These are phyloP conservation scores for Cymbidium sinense DNA, from an alignment of 106 monocot species.

Conservation along the genomic window DNA sequence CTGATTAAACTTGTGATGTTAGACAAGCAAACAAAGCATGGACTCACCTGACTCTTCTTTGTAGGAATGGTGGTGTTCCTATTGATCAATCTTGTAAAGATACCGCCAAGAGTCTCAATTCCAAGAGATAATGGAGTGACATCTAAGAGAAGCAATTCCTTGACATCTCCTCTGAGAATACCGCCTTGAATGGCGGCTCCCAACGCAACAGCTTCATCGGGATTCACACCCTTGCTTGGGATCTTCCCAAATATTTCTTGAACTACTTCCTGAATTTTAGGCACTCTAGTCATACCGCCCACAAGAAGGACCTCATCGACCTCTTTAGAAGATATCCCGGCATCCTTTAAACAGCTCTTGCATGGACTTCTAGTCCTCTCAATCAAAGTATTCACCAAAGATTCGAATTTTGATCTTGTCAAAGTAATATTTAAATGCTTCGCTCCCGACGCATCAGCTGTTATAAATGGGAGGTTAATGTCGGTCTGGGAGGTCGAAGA, in stretches of 20 bases:
- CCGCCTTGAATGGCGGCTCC: slow-evolving; percentile 83
- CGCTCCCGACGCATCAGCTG: slow-evolving; percentile 78
- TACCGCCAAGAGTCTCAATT: slow-evolving; percentile 70
- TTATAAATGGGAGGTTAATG: slow-evolving; percentile 78
- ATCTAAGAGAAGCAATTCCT: slow-evolving; percentile 65
- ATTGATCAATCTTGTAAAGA: slow-evolving; percentile 61
- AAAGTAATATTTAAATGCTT: slow-evolving; percentile 80
- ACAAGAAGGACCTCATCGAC: slow-evolving; percentile 87
- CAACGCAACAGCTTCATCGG: slow-evolving; percentile 86
- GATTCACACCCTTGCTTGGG: slow-evolving; percentile 87
- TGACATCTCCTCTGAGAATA: slow-evolving; percentile 80
- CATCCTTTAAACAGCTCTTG: slow-evolving; percentile 83
- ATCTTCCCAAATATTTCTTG: slow-evolving; percentile 64
- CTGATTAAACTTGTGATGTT: too few relatives aligned
- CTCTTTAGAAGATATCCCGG: slow-evolving; percentile 51
- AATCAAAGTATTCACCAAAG: slow-evolving; percentile 59
- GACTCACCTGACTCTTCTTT: slow-evolving; percentile 63
- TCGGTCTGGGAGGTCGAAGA: slow-evolving; percentile 87
- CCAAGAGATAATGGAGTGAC: slow-evolving; percentile 68
- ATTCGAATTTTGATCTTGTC: slow-evolving; percentile 78
- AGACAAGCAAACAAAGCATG: background rate
- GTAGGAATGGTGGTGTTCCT: slow-evolving; percentile 75
- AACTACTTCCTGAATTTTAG: slow-evolving; percentile 74
- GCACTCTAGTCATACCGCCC: slow-evolving; percentile 86
- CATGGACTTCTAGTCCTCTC: slow-evolving; percentile 72